Percentiles rank a stretch among this genome's conserved stretches.
Evolutionary conservation across 1,284 basidiomycete genomes (phyloP).

Genomic region (Sutorius eximius): DNA sequence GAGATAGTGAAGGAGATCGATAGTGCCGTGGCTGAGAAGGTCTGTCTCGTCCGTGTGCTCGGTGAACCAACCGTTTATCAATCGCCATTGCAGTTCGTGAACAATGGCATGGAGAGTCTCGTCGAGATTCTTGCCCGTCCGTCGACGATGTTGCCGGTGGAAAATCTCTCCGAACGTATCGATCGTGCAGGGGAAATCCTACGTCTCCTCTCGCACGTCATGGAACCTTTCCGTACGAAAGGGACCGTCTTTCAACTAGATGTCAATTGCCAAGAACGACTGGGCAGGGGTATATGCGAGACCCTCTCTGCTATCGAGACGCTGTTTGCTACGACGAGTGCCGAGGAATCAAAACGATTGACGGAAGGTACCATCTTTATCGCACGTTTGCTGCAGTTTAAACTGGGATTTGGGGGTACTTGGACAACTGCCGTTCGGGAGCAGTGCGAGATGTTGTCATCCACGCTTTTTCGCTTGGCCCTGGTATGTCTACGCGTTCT

Average conservation of each 20-base stretch:
- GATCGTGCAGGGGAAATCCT: slow-evolving; percentile 65
- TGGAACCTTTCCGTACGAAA: slow-evolving; percentile 58
- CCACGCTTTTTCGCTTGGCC: slow-evolving; percentile 51
- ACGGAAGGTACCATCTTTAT: slow-evolving; percentile 49
- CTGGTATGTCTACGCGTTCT: slow-evolving; percentile 46
- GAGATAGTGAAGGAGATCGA: slow-evolving; percentile 73
- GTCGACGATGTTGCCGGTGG: slow-evolving; percentile 27
- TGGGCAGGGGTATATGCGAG: slow-evolving; percentile 47
- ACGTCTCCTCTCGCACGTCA: slow-evolving; percentile 65
- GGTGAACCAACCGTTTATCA: not conserved
- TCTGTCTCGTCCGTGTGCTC: slow-evolving; percentile 24
- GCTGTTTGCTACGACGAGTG: slow-evolving; percentile 29
- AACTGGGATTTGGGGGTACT: slow-evolving; percentile 58
- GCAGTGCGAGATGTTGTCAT: slow-evolving; percentile 44
- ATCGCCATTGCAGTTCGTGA: slow-evolving; percentile 57
- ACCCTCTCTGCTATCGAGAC: slow-evolving; percentile 47
- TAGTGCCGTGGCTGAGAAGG: slow-evolving; percentile 64
- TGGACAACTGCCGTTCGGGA: slow-evolving; percentile 59
- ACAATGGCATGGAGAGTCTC: slow-evolving; percentile 69
- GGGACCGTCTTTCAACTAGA: slow-evolving; percentile 50
- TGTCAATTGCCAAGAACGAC: slow-evolving; percentile 51
- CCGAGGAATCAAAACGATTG: slow-evolving; percentile 16
- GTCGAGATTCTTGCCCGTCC: slow-evolving; percentile 52
- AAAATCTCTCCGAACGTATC: slow-evolving; percentile 42
- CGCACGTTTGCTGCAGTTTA: slow-evolving; percentile 68